Conservation (phyloP, 768 basidiomycete genomes). For the Hydnomerulius pinastri region DNA sequence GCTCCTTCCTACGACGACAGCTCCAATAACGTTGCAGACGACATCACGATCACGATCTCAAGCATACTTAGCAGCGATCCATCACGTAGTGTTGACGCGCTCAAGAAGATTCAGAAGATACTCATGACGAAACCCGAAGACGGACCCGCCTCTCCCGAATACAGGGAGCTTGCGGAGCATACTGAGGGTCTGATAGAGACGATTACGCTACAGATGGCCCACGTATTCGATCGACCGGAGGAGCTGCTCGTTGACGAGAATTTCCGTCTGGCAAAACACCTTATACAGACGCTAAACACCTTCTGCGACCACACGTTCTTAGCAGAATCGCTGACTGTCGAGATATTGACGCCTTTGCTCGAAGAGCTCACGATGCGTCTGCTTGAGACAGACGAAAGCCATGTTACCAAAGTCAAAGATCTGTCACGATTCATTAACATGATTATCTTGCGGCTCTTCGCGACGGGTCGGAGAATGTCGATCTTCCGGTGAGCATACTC, state of each 20-base stretch:
- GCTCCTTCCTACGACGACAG: conserved; percentile 27
- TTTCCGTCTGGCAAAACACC: conserved; percentile 93
- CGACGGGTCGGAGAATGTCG: conserved; percentile 85
- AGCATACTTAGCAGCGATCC: conserved; percentile 89
- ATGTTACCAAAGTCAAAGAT: conserved; percentile 84
- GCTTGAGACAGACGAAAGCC: conserved; percentile 90
- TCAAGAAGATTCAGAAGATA: conserved; percentile 91
- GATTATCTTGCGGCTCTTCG: conserved; percentile 93
- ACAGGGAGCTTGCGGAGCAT: conserved; percentile 77
- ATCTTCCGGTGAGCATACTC: conserved; percentile 73
- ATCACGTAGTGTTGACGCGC: conserved; percentile 82
- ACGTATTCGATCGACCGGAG: conserved; percentile 83
- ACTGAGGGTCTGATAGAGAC: conserved; percentile 87
- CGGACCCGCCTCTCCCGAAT: conserved; percentile 66
- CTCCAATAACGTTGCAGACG: conserved; percentile 39
- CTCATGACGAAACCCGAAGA: conserved; percentile 75
- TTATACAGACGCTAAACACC: conserved; percentile 93
- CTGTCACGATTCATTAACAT: conserved; percentile 97
- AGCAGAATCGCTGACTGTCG: conserved; percentile 84
- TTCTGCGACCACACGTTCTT: conserved; percentile 91
- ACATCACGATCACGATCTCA: conserved; percentile 81
- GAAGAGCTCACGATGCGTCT: conserved; percentile 91
- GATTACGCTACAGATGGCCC: conserved; percentile 88
- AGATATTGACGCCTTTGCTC: conserved; percentile 82
- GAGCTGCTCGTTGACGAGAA: conserved; percentile 75